These are phyloP conservation scores for Monosporascus sp. DNA, from an alignment of 2,329 filamentous ascomycete species.

Conservation along the genomic window DNA sequence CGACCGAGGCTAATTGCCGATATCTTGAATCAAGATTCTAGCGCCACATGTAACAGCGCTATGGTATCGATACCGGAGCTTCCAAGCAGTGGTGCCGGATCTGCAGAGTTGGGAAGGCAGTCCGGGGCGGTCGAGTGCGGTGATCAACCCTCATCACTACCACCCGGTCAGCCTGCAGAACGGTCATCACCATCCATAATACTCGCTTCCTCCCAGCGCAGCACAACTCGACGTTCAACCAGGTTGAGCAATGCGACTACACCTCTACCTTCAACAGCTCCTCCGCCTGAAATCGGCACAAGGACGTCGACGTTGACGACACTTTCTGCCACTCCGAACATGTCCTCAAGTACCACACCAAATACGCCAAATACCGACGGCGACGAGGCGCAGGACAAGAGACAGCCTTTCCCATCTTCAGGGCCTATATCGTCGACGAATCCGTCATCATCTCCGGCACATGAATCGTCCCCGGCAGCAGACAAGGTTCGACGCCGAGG, in stretches of 20 bases:
- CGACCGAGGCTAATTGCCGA: constrained; percentile 17
- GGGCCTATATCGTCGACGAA: not conserved
- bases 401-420: not conserved
- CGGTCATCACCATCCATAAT: constrained; percentile 19
- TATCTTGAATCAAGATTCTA: constrained; percentile 16
- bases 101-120: constrained; percentile 6
- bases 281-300: constrained; percentile 15
- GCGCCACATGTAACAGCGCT: constrained; percentile 11
- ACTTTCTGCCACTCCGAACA: constrained; percentile 21
- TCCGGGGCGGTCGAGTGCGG: not conserved
- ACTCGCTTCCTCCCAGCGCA: constrained; percentile 19
- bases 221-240: constrained; percentile 11
- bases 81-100: constrained; percentile 2
- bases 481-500: constrained; percentile 23
- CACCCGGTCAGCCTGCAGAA: not conserved
- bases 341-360: constrained; percentile 20
- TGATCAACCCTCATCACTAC: constrained; percentile 3
- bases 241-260: constrained; percentile 13
- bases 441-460: constrained; percentile 2
- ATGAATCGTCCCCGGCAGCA: constrained; percentile 9
- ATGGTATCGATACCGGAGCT: constrained; percentile 15
- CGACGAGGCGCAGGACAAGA: not conserved
- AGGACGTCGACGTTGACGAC: constrained; percentile 20
- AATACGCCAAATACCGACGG: constrained; percentile 15
- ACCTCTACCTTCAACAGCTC: constrained; percentile 11